Base-by-base conservation (phyloP, 352 stramenopile genomes). In the Phytophthora melonis region DNA sequence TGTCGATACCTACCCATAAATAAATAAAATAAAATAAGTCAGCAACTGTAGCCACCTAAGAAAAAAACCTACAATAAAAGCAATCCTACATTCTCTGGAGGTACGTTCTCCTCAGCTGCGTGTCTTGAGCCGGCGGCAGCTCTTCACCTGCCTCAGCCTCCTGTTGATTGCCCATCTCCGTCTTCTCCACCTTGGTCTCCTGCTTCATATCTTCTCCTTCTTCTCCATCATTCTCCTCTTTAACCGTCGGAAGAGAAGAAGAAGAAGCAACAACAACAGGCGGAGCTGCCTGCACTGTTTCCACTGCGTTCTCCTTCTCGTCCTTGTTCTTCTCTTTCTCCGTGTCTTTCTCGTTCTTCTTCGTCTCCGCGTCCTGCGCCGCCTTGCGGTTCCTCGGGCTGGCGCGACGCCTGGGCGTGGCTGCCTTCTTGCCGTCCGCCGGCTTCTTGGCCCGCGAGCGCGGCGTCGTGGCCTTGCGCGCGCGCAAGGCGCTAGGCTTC, bases 1-100 rank as follows among this genome's bases (percentile, higher is more conserved):
- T 93, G 82, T 8, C 77, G 85, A 62, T 93, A 94, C 32, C 86
- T 94, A 73, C 27, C 58, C 0, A 30, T 39, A 68, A 66, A 27
- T 55, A 30, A 62, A 27, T 53, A 58, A 60, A 47, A 23, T 70
- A 21, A 59, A 39, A 54, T 19, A 52, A 25, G 11, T 47, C 18
- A 54, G 47, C 47, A 27, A 27, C n/a, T 30, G 14, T 52, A 45
- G 14, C 11, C 27, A 66, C 52, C 27, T 50, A 19, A 8, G 59
- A 32, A 7, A 7, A 36, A 36, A 36, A 10, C 2, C n/a, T n/a
- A n/a, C n/a, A 36, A 36, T 36, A 36, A 36, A 36, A 8, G 13
- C n/a, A 47, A 65, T 34, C 49, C 9, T 41, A 82, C 75, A 82
- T 70, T 73, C 68, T 70, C 47, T 82, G 75, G 11, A 82, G 50